These are phyloP conservation scores for Keithomyces neogunnii DNA, from an alignment of 2,329 filamentous ascomycete genomes.

Conservation along the genomic window DNA sequence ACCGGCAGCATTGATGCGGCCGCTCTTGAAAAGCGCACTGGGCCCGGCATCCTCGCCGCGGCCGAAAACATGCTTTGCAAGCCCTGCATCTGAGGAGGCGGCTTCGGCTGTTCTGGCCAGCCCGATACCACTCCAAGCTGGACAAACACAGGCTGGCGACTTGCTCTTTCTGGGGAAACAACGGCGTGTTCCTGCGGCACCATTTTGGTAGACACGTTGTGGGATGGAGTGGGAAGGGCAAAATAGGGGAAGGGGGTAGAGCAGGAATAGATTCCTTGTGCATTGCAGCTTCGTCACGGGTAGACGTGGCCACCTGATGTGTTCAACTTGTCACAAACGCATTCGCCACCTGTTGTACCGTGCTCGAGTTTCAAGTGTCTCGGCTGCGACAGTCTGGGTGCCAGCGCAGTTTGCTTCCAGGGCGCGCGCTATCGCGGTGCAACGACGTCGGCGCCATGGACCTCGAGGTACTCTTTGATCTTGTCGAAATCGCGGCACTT, in stretches of 20 bases:
- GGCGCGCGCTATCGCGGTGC: not conserved
- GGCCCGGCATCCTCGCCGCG: conserved; percentile 10
- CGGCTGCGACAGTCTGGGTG: too few relatives aligned
- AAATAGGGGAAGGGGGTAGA: too few relatives aligned
- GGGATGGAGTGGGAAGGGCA: too few relatives aligned
- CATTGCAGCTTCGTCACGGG: too few relatives aligned
- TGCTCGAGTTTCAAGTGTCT: too few relatives aligned
- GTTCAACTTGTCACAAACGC: too few relatives aligned
- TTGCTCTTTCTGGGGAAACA: conserved; percentile 11
- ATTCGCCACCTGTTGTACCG: too few relatives aligned
- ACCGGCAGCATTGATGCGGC: not conserved
- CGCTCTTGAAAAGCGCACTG: conserved; percentile 9
- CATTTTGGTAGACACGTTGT: too few relatives aligned
- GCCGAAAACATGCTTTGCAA: conserved; percentile 9
- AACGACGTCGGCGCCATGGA: not conserved
- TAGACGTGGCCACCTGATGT: too few relatives aligned
- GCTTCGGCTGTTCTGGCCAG: conserved; percentile 12
- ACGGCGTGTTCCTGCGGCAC: too few relatives aligned
- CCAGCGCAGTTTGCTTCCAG: too few relatives aligned
- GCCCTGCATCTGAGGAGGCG: conserved; percentile 11
- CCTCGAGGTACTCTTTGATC: not conserved
- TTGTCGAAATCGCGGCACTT: conserved; percentile 2
- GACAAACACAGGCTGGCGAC: conserved; percentile 11
- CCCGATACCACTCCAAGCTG: conserved; percentile 11
- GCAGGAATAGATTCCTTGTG: too few relatives aligned